Evolutionary conservation across 805 yeast species (phyloP).

Genomic region (Suhomyces emberorum): DNA sequence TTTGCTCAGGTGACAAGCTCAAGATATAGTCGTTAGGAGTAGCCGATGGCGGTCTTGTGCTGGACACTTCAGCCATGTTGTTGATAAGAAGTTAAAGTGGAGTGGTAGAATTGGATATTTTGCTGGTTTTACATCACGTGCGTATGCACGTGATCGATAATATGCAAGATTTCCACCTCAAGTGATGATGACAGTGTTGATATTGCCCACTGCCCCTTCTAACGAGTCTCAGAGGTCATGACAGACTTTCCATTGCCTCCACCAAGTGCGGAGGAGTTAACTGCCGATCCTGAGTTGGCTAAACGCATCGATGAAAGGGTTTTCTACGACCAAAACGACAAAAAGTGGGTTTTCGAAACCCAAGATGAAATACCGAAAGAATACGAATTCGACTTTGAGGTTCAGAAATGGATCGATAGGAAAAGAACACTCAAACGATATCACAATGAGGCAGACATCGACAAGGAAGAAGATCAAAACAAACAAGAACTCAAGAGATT

Average conservation of each 20-base stretch:
- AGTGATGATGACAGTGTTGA: too few relatives aligned
- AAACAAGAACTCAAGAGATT: constrained; percentile 20
- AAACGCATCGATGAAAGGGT: constrained; percentile 19
- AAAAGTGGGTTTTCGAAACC: constrained; percentile 20
- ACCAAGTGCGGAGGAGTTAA: constrained; percentile 9
- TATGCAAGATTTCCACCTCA: too few relatives aligned
- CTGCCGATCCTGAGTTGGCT: neutral
- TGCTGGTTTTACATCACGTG: too few relatives aligned
- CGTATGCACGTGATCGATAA: too few relatives aligned
- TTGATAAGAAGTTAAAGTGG: too few relatives aligned
- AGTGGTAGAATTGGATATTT: too few relatives aligned
- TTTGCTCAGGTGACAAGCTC: constrained; percentile 39
- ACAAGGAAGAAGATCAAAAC: constrained; percentile 25
- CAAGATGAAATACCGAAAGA: constrained; percentile 6
- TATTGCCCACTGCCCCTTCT: too few relatives aligned
- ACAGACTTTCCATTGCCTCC: constrained; percentile 15
- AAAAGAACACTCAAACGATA: constrained; percentile 2
- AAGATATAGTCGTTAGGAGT: constrained; percentile 44
- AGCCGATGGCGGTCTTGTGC: constrained; percentile 20
- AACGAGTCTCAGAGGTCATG: too few relatives aligned
- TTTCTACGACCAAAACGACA: constrained; percentile 17
- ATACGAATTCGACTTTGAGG: constrained; percentile 21
- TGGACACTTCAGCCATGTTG: constrained; percentile 20
- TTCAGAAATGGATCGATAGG: constrained; percentile 19
- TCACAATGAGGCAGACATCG: constrained; percentile 9